Evolutionary conservation across 331 rosid species (phyloP), one percentile per base, ranked within the genome.

Genomic region (Telfairia occidentalis): DNA sequence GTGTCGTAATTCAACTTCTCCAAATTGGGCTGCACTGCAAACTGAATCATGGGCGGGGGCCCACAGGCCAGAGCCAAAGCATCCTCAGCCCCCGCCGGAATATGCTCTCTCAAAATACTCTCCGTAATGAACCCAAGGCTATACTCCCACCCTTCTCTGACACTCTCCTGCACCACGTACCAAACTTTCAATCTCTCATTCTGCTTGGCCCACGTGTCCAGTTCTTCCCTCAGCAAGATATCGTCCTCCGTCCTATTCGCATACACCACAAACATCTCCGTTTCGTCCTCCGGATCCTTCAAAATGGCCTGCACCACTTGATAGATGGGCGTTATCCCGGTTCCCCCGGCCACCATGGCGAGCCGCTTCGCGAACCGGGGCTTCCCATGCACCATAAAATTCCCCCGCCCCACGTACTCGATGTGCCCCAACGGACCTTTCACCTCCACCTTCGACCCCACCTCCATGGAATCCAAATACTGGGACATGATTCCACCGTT

Each of bases 391-490:
- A 91, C 91, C 43, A 71, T 30, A 28, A 93, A 88, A 38, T 82
- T 82, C 0, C 98, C 98, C 1, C 81, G 83, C 0, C 95, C 95
- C 0, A 55, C 78, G 64, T 93, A 93, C 75, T 93, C 97, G 4
- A 93, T 84, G 79, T 93, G 96, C 3, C 98, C 97, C 12, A 93
- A 15, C 37, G 98, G 98, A 21, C 98, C 98, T 30, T 93, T 93
- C 45, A 93, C 81, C 23, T 89, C 88, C 13, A 93, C 16, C 5
- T 21, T 1, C 0, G 91, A 72, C 0, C 92, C 92, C 15, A 87
- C 43, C 4, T 85, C 61, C 0, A 92, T 75, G 0, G 90, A 80
- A 16, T 92, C 98, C 32, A 92, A 67, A 40, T 85, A 65, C 69
- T 91, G 97, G 0, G 96, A 85, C 97, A 93, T 88, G 30, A 78